Conservation (phyloP, 768 basidiomycete species). For the Neoboletus magnificus region DNA sequence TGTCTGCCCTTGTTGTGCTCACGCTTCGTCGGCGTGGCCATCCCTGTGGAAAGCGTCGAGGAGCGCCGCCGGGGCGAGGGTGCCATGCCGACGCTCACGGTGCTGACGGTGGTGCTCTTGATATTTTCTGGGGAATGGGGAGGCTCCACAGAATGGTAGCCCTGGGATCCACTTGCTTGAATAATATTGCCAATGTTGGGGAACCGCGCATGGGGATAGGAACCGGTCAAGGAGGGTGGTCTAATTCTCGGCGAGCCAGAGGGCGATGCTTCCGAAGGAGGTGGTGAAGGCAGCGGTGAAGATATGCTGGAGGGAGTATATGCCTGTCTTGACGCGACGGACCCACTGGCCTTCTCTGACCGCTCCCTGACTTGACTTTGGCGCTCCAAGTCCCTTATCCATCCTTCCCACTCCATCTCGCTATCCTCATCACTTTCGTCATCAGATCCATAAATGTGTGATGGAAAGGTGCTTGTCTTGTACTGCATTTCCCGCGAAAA, state of each 20-base stretch:
- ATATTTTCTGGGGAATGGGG: conserved; percentile 2
- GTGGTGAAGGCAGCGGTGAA: conserved; percentile 24
- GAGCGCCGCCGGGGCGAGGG: conserved; percentile 23
- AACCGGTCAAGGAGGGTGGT: conserved; percentile 10
- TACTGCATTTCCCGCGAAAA: conserved; percentile 25
- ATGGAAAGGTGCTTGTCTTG: conserved; percentile 6
- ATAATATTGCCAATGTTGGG: conserved; percentile 25
- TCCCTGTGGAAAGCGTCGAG: conserved; percentile 20
- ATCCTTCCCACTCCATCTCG: conserved; percentile 67
- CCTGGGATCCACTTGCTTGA: background rate
- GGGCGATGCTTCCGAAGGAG: conserved; percentile 27
- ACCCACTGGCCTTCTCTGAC: background rate
- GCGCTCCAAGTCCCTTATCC: conserved; percentile 55
- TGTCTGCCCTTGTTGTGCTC: conserved; percentile 8
- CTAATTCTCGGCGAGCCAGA: conserved; percentile 20
- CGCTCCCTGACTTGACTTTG: conserved; percentile 26
- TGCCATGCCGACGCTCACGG: conserved; percentile 22
- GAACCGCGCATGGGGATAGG: conserved; percentile 5
- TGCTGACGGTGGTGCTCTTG: conserved; percentile 19
- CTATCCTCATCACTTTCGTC: conserved; percentile 42
- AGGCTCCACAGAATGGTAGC: conserved; percentile 2
- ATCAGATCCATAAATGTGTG: conserved; percentile 21
- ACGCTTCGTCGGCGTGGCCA: background rate
- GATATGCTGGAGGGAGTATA: background rate
- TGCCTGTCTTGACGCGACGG: background rate